Evolutionary conservation across 495 filamentous ascomycete species (phyloP).

Genomic region (Penicillium taxi): DNA sequence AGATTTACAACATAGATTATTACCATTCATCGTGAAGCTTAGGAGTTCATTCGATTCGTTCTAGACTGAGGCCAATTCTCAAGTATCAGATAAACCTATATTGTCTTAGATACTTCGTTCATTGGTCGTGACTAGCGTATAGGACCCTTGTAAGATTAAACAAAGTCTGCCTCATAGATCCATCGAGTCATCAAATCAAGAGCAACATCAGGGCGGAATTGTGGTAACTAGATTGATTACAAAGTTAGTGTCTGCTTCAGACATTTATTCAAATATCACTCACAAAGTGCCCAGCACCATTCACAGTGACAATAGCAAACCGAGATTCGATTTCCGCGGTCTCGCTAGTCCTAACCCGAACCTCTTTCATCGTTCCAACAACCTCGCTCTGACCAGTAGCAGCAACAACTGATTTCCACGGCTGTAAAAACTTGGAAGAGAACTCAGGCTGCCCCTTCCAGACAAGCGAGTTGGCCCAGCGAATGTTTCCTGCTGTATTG

Average conservation of each 20-base stretch:
- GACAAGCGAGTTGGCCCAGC: constrained; percentile 30
- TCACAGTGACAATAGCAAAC: constrained; percentile 24
- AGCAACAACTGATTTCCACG: constrained; percentile 25
- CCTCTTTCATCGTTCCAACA: constrained; percentile 20
- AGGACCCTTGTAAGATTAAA: too few species aligned
- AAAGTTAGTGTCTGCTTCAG: background rate
- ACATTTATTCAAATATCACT: background rate
- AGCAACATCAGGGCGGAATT: constrained; percentile 29
- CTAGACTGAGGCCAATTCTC: too few species aligned
- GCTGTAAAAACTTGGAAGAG: constrained; percentile 23
- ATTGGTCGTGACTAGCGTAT: too few species aligned
- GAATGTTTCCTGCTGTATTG: constrained; percentile 37
- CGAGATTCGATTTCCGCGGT: constrained; percentile 3
- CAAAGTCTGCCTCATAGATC: constrained; percentile 21
- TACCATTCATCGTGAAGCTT: too few species aligned
- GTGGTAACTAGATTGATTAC: constrained; percentile 22
- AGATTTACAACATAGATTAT: too few species aligned
- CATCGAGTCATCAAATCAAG: constrained; percentile 29
- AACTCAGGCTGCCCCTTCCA: constrained; percentile 42
- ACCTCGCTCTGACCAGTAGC: constrained; percentile 10
- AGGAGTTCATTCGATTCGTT: too few species aligned
- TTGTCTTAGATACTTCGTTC: too few species aligned
- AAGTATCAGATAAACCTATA: too few species aligned
- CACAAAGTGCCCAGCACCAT: constrained; percentile 22
- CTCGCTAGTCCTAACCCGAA: constrained; percentile 5